Percentiles rank a stretch among this genome's conserved stretches.
Conservation (phyloP, 495 filamentous ascomycete genomes). For the Cladorrhinum samala region DNA sequence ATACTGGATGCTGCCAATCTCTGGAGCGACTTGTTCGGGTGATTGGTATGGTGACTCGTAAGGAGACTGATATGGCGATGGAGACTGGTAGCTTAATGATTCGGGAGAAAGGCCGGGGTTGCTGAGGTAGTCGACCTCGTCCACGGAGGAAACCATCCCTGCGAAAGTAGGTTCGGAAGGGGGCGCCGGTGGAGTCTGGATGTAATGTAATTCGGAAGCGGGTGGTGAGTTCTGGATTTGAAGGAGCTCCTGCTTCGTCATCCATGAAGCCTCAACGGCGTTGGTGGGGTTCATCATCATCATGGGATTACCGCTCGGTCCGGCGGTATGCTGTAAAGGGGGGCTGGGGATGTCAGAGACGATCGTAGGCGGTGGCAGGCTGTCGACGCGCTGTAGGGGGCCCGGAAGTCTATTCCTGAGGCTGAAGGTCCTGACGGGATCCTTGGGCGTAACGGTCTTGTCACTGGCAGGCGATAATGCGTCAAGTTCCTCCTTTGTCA, state of each 20-base stretch:
- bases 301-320: slow-evolving; percentile 35
- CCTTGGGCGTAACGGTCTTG: slow-evolving; percentile 15
- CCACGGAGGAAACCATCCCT: neutral
- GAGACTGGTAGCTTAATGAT: neutral
- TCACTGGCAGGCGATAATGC: slow-evolving; percentile 17
- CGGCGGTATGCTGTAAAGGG: slow-evolving; percentile 10
- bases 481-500: slow-evolving; percentile 14
- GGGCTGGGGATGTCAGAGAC: slow-evolving; percentile 26
- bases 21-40: neutral
- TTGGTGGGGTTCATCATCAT: slow-evolving; percentile 42
- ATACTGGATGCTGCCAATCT: neutral
- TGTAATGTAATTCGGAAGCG: slow-evolving; percentile 6
- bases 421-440: slow-evolving; percentile 13
- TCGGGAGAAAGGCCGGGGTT: neutral
- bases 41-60: slow-evolving; percentile 12
- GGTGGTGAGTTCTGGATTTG: slow-evolving; percentile 37
- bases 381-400: slow-evolving; percentile 24
- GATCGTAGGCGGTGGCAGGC: slow-evolving; percentile 24
- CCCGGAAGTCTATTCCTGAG: slow-evolving; percentile 10
- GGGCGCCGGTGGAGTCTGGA: neutral
- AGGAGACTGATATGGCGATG: slow-evolving; percentile 1
- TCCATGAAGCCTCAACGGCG: slow-evolving; percentile 30
- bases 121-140: neutral
- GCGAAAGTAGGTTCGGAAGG: slow-evolving; percentile 5
- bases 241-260: slow-evolving; percentile 33